Evolutionary conservation across 73 alveolate species (phyloP).

Genomic region (Paramecium sonneborni): DNA sequence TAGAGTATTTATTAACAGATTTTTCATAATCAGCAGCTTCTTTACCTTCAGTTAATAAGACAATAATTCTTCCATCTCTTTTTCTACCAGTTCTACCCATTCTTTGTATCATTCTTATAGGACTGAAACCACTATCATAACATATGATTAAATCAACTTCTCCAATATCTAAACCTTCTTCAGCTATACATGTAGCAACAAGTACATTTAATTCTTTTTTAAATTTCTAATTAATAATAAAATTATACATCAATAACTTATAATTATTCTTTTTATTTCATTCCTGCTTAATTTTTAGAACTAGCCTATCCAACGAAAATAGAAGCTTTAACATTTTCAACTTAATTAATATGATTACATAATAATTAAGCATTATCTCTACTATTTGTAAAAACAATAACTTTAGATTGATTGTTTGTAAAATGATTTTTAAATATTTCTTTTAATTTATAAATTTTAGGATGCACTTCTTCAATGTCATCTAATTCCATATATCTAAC

Average conservation of each 20-base stretch:
- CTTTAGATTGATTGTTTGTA: constrained; percentile 54
- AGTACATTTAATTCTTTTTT: constrained; percentile 72
- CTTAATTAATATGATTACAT: constrained; percentile 59
- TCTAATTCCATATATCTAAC: constrained; percentile 17
- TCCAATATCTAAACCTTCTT: constrained; percentile 90
- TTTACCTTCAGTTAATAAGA: constrained; percentile 77
- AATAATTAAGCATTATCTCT: constrained; percentile 80
- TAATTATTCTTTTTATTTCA: constrained; percentile 71
- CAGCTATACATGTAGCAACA: constrained; percentile 89
- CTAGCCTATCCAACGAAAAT: constrained; percentile 78
- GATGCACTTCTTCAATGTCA: constrained; percentile 48
- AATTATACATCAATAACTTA: constrained; percentile 65
- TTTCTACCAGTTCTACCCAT: constrained; percentile 91
- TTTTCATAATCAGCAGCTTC: constrained; percentile 70
- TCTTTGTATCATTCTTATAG: constrained; percentile 85
- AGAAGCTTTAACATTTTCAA: constrained; percentile 56
- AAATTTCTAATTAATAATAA: not conserved
- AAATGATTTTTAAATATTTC: constrained; percentile 37
- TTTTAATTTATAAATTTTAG: constrained; percentile 50
- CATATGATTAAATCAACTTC: constrained; percentile 79
- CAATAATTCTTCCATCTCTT: constrained; percentile 80
- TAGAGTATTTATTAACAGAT: constrained; percentile 33
- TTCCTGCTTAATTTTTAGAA: constrained; percentile 60
- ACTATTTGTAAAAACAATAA: constrained; percentile 73
- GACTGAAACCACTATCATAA: constrained; percentile 83